These are phyloP conservation scores for Powellomyces hirtus DNA, from an alignment of 192 early-diverging fungal genomes.

Conservation along the genomic window DNA sequence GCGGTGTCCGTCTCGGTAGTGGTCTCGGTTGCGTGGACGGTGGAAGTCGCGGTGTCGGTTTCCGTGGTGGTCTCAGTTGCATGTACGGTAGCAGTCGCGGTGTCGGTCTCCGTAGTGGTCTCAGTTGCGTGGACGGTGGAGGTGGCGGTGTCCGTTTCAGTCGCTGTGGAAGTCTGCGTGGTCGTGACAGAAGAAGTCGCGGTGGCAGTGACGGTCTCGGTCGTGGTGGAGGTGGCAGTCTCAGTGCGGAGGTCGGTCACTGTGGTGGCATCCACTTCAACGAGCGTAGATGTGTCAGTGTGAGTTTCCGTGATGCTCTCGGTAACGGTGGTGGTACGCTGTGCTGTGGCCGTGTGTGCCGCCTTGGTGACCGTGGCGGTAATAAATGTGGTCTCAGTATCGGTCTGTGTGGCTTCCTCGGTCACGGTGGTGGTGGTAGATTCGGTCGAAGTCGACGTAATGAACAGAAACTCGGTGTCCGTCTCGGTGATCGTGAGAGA, in stretches of 20 bases:
- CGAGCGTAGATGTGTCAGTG: no score
- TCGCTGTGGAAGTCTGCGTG: neutral
- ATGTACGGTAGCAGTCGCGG: neutral
- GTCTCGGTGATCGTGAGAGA: no score
- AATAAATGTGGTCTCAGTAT: neutral
- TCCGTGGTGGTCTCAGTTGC: slow-evolving; percentile 15
- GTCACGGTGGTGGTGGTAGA: no score
- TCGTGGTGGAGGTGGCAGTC: neutral
- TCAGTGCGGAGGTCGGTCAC: no score
- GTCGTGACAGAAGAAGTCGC: slow-evolving; percentile 5
- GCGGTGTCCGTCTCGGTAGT: neutral
- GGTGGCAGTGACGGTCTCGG: neutral
- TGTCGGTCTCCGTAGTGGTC: neutral
- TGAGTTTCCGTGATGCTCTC: neutral
- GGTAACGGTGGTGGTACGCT: neutral
- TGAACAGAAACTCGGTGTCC: no score
- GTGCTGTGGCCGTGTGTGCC: neutral
- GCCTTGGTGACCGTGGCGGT: neutral
- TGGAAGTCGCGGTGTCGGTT: neutral
- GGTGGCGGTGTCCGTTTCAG: slow-evolving; percentile 3
- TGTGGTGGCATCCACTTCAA: no score
- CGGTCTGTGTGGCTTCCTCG: no score
- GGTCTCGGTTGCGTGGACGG: no score
- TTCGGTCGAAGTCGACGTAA: no score
- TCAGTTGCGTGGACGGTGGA: slow-evolving; percentile 18